These are phyloP conservation scores for Hydrangea macrophylla DNA, from an alignment of 148 eudicot species.

Conservation along the genomic window DNA sequence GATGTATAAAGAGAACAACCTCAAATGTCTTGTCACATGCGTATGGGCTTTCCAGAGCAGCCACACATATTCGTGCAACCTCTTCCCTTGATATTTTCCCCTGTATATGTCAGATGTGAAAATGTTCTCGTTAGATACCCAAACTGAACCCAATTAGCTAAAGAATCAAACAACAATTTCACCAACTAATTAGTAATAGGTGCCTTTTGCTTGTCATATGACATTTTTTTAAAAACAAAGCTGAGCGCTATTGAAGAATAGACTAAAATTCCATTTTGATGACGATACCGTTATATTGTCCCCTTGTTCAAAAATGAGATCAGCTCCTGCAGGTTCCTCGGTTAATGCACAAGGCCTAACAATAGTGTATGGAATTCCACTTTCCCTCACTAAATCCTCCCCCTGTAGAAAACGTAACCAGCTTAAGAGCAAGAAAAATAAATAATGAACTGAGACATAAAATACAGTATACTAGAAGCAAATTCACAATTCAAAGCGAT, in stretches of 20 bases:
- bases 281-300: constrained; percentile 77
- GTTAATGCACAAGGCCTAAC: constrained; percentile 95
- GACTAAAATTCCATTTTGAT: neutral
- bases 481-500: neutral
- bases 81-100: constrained; percentile 97
- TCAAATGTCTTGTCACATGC: constrained; percentile 97
- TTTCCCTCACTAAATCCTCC: constrained; percentile 86
- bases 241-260: too few relatives aligned
- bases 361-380: constrained; percentile 90
- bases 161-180: neutral
- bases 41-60: constrained; percentile 80
- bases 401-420: constrained; percentile 48
- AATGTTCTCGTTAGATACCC: neutral
- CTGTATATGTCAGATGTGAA: constrained; percentile 30
- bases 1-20: constrained; percentile 33
- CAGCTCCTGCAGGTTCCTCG: constrained; percentile 99
- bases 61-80: constrained; percentile 85
- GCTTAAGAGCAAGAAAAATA: constrained; percentile 11
- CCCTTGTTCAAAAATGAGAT: constrained; percentile 95
- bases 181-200: neutral
- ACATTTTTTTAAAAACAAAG: neutral
- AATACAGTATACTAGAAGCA: neutral
- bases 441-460: neutral
- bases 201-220: neutral
- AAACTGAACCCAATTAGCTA: neutral